Percentiles rank a stretch among this genome's conserved stretches.
Conservation (phyloP, 2,329 filamentous ascomycete genomes). For the Arthrobotrys musiformis region DNA sequence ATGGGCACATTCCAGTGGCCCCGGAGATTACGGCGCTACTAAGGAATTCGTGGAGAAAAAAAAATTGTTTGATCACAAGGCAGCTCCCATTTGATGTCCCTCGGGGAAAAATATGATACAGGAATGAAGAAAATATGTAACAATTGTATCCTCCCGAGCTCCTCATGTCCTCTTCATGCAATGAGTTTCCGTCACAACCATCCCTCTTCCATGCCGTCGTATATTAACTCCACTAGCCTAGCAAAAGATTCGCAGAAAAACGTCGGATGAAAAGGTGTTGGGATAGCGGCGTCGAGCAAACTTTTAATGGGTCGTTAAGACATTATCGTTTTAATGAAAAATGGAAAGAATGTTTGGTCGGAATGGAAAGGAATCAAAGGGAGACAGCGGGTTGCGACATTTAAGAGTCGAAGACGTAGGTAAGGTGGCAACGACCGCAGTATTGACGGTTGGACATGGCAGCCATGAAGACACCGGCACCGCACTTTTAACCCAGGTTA, state of each 20-base stretch:
- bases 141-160: conserved; percentile 23
- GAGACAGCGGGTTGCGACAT: conserved; percentile 18
- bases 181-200: not conserved
- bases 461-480: conserved; percentile 99
- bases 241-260: conserved; percentile 26
- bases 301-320: conserved; percentile 32
- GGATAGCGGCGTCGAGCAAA: not conserved
- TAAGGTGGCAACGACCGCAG: conserved; percentile 69
- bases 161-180: conserved; percentile 21
- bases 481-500: conserved; percentile 75
- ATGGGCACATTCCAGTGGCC: not conserved
- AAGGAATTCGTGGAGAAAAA: conserved; percentile 4
- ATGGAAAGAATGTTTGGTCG: conserved; percentile 27
- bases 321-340: conserved; percentile 29
- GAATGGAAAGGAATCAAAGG: conserved; percentile 38
- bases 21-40: conserved; percentile 1
- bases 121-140: conserved; percentile 55
- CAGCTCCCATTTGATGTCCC: conserved; percentile 41
- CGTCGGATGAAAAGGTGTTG: conserved; percentile 5
- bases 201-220: conserved; percentile 20
- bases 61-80: conserved; percentile 18
- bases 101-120: conserved; percentile 51
- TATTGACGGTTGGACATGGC: conserved; percentile 99
- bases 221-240: conserved; percentile 32
- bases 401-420: conserved; percentile 60